These are phyloP conservation scores for Diospyros kaki DNA, from an alignment of 148 eudicot genomes.

Conservation along the genomic window DNA sequence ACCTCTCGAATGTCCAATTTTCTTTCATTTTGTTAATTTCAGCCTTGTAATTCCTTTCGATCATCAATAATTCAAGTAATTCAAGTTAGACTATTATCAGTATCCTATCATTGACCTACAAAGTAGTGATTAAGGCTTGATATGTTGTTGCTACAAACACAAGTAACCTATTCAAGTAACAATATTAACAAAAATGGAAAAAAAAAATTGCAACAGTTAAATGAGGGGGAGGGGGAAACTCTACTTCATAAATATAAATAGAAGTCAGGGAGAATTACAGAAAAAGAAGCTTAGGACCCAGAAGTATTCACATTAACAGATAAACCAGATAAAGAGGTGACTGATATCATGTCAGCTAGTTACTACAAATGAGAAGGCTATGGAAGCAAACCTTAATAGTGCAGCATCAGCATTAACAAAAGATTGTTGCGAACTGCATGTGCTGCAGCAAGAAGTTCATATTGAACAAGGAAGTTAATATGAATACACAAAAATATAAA, in stretches of 20 bases:
- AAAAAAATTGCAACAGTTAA: neutral
- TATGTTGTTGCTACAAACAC: too few relatives aligned
- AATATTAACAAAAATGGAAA: neutral
- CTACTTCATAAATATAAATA: too few relatives aligned
- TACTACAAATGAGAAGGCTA: slow-evolving; percentile 2
- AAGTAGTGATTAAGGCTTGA: too few relatives aligned
- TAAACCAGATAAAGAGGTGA: slow-evolving; percentile 2
- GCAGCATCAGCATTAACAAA: slow-evolving; percentile 11
- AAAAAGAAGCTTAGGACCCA: neutral
- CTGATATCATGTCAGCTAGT: neutral
- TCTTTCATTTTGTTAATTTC: too few relatives aligned
- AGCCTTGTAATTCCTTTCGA: too few relatives aligned
- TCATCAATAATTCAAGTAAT: too few relatives aligned
- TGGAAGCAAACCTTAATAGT: slow-evolving; percentile 13
- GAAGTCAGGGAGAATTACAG: too few relatives aligned
- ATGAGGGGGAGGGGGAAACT: too few relatives aligned
- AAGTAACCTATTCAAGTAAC: too few relatives aligned
- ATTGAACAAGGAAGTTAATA: slow-evolving; percentile 8
- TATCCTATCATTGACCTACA: too few relatives aligned
- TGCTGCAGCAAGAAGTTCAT: slow-evolving; percentile 6
- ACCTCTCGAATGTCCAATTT: too few relatives aligned
- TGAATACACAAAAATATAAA: neutral
- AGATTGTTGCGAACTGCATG: slow-evolving; percentile 15
- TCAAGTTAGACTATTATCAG: too few relatives aligned
- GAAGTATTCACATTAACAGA: neutral